Base-by-base conservation (phyloP, 805 yeast species). In the Barnettozyma sucrosica region DNA sequence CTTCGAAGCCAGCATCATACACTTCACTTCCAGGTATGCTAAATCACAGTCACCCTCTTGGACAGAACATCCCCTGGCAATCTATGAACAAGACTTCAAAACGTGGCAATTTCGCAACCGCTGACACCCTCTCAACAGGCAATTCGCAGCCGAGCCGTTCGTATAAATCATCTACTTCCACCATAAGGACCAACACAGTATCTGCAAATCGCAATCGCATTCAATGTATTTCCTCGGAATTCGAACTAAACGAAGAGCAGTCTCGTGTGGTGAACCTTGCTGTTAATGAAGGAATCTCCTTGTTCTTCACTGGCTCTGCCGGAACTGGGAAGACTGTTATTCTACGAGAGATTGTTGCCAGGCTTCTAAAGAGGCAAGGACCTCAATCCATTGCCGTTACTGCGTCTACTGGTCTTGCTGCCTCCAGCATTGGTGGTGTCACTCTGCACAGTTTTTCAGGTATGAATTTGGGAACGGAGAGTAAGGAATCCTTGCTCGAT, bases 391-490 rank as follows among this genome's bases (percentile, higher is more conserved):
- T 93, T 3, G 96, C 95, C 0, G 80, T 93, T 5, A 89, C 98
- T 0, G 99, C 98, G 0, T 86, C 97, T 0, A 92, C 99, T 0
- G 99, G 98, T 0, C 69, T 93, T 51, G 99, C 99, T 0, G 98
- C 98, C 0, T 84, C 89, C 38, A 88, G 89, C 57, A 85, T 92
- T 55, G 96, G 93, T 2, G 99, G 99, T 23, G 77, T 76, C 25
- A 92, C 99, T 0, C 70, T 93, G 25, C 95, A 92, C 64, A 74
- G 86, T 58, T 89, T 83, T 67, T 79, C 96, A 0, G 95, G 96
- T 1, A 77, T 89, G 46, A 97, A 97, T 0, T 64, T 89, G 66
- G 39, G 87, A 76, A 86, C 79, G 11, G 43, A 71, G 2, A 75
- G 66, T 0, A 67, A 67, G 1, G 64, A 65, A n/a, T 69, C 76